Base-by-base conservation (phyloP, 345 rosid species). In the Hirschfeldia incana region DNA sequence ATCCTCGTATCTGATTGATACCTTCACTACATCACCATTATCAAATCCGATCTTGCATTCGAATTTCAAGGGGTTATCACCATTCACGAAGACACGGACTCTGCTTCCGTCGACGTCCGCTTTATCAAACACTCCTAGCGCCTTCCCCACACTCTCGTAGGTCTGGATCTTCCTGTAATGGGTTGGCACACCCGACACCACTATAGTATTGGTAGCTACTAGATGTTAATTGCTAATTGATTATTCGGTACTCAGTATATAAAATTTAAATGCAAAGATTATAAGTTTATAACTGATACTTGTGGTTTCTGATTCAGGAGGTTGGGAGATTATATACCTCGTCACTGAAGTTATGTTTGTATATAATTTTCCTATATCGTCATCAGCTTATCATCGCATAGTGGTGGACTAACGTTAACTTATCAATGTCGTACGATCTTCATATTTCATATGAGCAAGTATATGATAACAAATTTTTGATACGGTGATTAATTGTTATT, bases 341-440 rank as follows among this genome's bases (percentile, higher is more conserved):
- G 66, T 78, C 72, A 71, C 27, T 5, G 33, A 16, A 44, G 33
- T 30, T 11, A 27, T 1, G 26, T 13, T 6, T 9, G 2, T n/a
- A n/a, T 51, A 63, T 36, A 10, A 64, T 17, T 72, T 72, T 78
- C 72, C 17, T 57, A 30, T n/a, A 71, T 37, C 11, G 12, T 77
- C 5, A 61, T 65, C 81, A 77, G 65, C 73, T 78, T 26, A 44
- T 72, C 76, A 36, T 78, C 58, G 55, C 10, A 3, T 28, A 78
- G 76, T 72, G 81, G 63, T 78, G 81, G 73, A 77, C 77, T 78
- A 78, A 72, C 81, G 21, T 21, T 21, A 21, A 21, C 21, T 42
- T 72, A 72, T 78, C 81, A 57, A 3, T 8, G 44, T 59, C 39
- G 73, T 78, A 72, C 51, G 3, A 72, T 64, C 67, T 37, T 76